Percentiles rank a stretch among this genome's conserved stretches.
Conservation (phyloP, 2,329 filamentous ascomycete species). For the Chrysoporthe deuterocubensis region DNA sequence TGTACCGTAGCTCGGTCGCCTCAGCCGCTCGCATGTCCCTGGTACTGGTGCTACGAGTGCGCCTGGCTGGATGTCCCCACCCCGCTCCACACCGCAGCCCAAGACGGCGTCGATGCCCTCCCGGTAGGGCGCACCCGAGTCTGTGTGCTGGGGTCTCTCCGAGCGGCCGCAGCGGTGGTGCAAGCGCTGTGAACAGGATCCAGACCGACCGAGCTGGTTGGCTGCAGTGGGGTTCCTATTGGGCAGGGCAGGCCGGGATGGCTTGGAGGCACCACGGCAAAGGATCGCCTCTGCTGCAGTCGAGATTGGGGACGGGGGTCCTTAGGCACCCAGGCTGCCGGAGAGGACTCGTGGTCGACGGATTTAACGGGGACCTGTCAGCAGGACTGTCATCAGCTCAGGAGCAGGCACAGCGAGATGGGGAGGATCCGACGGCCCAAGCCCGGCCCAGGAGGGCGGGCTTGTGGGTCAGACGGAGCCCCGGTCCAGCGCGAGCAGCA, state of each 20-base stretch:
- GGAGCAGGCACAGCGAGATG: not conserved
- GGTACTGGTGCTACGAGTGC: not conserved
- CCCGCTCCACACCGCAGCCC: slow-evolving; percentile 5
- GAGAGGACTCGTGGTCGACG: not conserved
- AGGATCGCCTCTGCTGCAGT: slow-evolving; percentile 14
- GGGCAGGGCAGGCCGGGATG: slow-evolving; percentile 4
- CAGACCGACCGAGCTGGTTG: not conserved
- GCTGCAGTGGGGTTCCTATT: slow-evolving; percentile 11
- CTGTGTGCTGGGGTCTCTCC: not conserved
- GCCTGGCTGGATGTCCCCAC: slow-evolving; percentile 10
- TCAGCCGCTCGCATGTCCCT: not conserved
- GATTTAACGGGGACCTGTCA: slow-evolving; percentile 1
- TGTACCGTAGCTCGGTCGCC: not conserved
- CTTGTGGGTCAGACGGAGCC: slow-evolving; percentile 2
- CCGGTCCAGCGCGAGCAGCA: not conserved
- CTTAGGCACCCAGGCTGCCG: not conserved
- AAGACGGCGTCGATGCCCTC: not conserved
- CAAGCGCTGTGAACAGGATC: not conserved
- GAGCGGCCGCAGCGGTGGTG: slow-evolving; percentile 2
- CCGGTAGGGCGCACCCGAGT: not conserved
- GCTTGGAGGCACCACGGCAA: not conserved
- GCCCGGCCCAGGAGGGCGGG: not conserved
- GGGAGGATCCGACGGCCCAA: not conserved
- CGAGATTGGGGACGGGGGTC: slow-evolving; percentile 8
- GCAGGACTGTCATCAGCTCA: not conserved